Conservation (phyloP, 495 filamentous ascomycete species). For the Parathielavia hyrcaniae region DNA sequence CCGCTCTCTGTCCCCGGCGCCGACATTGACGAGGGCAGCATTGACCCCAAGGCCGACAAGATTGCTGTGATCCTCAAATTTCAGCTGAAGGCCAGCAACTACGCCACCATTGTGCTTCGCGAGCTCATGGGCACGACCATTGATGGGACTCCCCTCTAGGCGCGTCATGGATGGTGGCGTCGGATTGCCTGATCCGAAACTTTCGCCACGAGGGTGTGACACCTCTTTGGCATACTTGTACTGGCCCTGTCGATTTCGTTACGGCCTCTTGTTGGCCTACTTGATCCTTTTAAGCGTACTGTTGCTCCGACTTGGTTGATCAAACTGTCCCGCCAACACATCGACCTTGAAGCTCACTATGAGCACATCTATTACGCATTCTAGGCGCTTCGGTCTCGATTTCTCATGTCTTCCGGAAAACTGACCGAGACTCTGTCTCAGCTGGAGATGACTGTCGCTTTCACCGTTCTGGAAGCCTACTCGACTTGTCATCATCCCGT, state of each 20-base stretch:
- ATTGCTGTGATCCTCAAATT: constrained; percentile 81
- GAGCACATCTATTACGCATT: neutral
- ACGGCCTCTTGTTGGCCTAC: constrained; percentile 3
- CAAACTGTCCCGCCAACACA: neutral
- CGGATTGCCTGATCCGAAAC: neutral
- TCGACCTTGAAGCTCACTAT: neutral
- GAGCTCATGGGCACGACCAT: constrained; percentile 55
- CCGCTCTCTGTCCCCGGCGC: constrained; percentile 16
- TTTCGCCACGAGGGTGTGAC: neutral
- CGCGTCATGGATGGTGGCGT: neutral
- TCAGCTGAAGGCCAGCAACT: constrained; percentile 77
- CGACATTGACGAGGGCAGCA: constrained; percentile 12
- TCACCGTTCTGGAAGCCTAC: neutral
- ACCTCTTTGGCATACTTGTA: constrained; percentile 1
- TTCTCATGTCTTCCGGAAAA: neutral
- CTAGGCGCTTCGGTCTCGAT: neutral
- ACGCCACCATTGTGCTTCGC: constrained; percentile 88
- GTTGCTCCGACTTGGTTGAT: neutral
- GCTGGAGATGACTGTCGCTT: constrained; percentile 6
- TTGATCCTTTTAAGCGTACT: neutral
- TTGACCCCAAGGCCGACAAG: constrained; percentile 42
- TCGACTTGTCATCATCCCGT: neutral
- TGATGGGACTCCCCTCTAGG: constrained; percentile 8
- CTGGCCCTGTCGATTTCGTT: neutral
- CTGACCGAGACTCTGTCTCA: neutral